phyloP scores from a whole-genome alignment of 176 grass and related monocot species.

The Carex cristatella region DNA sequence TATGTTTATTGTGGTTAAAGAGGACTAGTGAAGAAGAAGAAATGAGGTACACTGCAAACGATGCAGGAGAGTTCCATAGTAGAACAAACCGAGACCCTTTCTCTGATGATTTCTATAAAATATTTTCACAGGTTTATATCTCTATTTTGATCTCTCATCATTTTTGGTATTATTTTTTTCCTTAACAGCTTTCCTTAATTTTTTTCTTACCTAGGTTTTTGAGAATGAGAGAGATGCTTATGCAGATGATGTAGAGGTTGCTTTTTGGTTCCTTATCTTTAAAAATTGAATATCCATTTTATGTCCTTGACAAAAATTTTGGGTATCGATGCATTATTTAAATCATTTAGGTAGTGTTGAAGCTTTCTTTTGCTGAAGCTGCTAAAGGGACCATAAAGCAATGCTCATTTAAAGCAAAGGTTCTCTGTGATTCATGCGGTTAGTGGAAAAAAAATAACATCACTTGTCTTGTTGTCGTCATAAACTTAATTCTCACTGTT shows the following conservation, averaged over 20 bases:
- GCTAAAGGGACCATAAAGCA: conserved; percentile 70
- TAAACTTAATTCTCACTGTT: conserved; percentile 19
- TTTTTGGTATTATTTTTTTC: not conserved
- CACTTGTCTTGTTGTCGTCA: conserved; percentile 22
- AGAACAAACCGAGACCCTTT: conserved; percentile 55
- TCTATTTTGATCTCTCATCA: not conserved
- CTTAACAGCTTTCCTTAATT: conserved; percentile 1
- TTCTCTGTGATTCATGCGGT: conserved; percentile 86
- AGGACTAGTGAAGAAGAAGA: conserved; percentile 49
- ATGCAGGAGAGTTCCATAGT: conserved; percentile 33
- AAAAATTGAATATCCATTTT: conserved; percentile 4
- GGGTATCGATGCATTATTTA: conserved; percentile 19
- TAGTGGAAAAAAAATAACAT: conserved; percentile 27
- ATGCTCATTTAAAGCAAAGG: conserved; percentile 55
- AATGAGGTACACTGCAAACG: conserved; percentile 27
- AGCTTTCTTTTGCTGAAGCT: conserved; percentile 80
- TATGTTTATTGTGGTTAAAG: conserved; percentile 38
- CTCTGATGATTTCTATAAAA: conserved; percentile 72
- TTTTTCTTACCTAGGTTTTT: conserved; percentile 71
- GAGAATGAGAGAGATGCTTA: conserved; percentile 44
- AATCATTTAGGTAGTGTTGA: conserved; percentile 53
- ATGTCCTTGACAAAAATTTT: conserved; percentile 20
- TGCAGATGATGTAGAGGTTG: conserved; percentile 75
- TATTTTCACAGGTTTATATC: conserved; percentile 82
- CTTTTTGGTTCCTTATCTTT: conserved; percentile 25